Percentiles rank a stretch among this genome's conserved stretches.
Evolutionary conservation across 2,329 filamentous ascomycete species (phyloP).

Genomic region (Cytospora piceicola): DNA sequence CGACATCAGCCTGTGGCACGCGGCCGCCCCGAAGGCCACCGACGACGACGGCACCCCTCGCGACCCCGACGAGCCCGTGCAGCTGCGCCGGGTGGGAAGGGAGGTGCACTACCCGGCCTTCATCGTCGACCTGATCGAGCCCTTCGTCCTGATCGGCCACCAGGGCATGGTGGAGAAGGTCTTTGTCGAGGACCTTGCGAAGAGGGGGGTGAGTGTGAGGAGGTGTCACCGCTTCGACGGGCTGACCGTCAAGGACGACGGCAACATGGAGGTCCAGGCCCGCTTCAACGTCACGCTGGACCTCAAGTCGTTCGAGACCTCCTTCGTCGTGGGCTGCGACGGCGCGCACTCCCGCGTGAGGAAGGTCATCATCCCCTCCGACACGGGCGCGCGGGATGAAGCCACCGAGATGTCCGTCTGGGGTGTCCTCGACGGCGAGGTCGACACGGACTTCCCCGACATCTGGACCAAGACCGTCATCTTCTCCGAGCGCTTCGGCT

Average conservation of each 20-base stretch:
- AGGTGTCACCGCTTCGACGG: slow-evolving; percentile 42
- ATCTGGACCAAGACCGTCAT: slow-evolving; percentile 75
- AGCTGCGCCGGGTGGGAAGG: slow-evolving; percentile 61
- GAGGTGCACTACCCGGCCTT: slow-evolving; percentile 33
- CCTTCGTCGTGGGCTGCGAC: slow-evolving; percentile 41
- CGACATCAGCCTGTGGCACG: slow-evolving; percentile 69
- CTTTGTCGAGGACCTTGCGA: slow-evolving; percentile 57
- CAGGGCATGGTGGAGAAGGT: slow-evolving; percentile 64
- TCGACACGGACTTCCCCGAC: slow-evolving; percentile 74
- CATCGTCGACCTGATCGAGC: slow-evolving; percentile 41
- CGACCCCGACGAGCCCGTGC: slow-evolving; percentile 43
- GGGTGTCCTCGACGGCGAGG: slow-evolving; percentile 72
- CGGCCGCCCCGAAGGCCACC: slow-evolving; percentile 30
- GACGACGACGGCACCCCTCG: neutral
- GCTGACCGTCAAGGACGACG: slow-evolving; percentile 41
- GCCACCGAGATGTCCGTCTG: slow-evolving; percentile 61
- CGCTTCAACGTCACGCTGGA: slow-evolving; percentile 43
- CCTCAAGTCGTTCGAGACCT: slow-evolving; percentile 31
- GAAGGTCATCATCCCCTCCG: slow-evolving; percentile 58
- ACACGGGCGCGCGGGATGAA: slow-evolving; percentile 57
- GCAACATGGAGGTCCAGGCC: slow-evolving; percentile 49
- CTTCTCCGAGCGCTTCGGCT: slow-evolving; percentile 68
- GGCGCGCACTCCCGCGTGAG: slow-evolving; percentile 74
- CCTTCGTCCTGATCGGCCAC: slow-evolving; percentile 47
- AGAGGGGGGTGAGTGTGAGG: slow-evolving; percentile 52